Conservation (phyloP, 1,284 basidiomycete genomes). For the Apiotrichum sp. region DNA sequence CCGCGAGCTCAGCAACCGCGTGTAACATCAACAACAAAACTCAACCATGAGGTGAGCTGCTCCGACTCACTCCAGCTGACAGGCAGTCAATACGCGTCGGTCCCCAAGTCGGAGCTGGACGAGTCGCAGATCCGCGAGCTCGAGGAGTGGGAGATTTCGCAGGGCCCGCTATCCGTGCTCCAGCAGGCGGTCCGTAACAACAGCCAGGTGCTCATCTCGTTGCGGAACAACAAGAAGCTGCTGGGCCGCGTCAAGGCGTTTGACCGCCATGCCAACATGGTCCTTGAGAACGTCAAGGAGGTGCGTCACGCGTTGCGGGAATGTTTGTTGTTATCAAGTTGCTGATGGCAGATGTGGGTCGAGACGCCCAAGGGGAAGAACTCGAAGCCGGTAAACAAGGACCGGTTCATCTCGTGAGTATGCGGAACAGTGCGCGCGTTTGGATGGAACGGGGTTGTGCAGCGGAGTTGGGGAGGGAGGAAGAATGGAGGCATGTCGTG, state of each 20-base stretch:
- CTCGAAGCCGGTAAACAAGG: conserved; percentile 98
- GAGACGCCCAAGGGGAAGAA: conserved; percentile 96
- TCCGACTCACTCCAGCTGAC: not conserved
- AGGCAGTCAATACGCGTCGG: conserved; percentile 89
- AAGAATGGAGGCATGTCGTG: no score
- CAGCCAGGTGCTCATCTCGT: conserved; percentile 92
- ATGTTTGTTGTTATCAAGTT: not conserved
- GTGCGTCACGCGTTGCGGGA: conserved; percentile 43
- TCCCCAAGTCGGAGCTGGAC: conserved; percentile 94
- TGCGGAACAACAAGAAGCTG: conserved; percentile 98
- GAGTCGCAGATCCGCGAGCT: conserved; percentile 92
- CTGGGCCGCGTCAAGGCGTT: conserved; percentile 97
- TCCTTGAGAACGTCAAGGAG: conserved; percentile 95
- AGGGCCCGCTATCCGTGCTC: conserved; percentile 93
- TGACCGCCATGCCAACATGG: conserved; percentile 99
- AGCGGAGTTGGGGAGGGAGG: no score
- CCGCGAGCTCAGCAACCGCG: no score
- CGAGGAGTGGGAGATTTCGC: conserved; percentile 95
- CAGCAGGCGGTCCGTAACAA: conserved; percentile 98
- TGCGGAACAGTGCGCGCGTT: no score
- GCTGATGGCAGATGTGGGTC: conserved; percentile 81
- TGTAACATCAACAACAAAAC: not conserved
- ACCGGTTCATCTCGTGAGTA: conserved; percentile 98
- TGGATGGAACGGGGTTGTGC: no score
- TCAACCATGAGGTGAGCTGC: conserved; percentile 6